Base-by-base conservation (phyloP, 2,329 filamentous ascomycete genomes). In the Epichloe baconii region DNA sequence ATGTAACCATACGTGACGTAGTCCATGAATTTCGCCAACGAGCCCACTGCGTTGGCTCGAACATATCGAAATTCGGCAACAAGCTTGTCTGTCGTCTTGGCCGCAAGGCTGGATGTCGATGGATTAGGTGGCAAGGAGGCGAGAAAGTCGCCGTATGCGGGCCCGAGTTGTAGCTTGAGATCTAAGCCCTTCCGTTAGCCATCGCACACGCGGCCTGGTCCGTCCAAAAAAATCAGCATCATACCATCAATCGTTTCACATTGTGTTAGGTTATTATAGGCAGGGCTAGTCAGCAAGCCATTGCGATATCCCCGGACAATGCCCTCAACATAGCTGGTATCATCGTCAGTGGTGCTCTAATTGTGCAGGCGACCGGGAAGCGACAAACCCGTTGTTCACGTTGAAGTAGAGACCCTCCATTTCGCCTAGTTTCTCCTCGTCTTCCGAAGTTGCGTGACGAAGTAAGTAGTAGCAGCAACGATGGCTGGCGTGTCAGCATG, bases 1-100 rank as follows among this genome's bases (percentile, higher is more conserved):
- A 98, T 98, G 77, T 98, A 98, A 55, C 90, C 91, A 68, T 98
- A 98, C 1, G 93, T 98, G 55, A 98, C 76, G 70, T 95, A 98
- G 69, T 97, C 89, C 80, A 98, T 89, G 69, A 98, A 98, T 66
- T 88, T 89, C 56, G 90, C 85, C 38, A 96, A 81, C 1, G 89
- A 88, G 15, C 93, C 93, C 2, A 88, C 88, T 31, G 91, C 87
- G 65, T 98, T 95, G 55, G 90, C 89, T 60, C 94, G 88, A 44
- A 98, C 78, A 68, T 98, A 98, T 65, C 89, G 85, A 69, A 98
- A 98, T 69, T 98, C 93, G 58, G 90, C 85, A 57, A 98, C 91
- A 57, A 98, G 83, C 75, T 98, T 98, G 67, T 98, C 93, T 62
- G 93, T 96, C 51, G 93, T 93, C 75, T 93, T 96, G 61, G 87